Percentiles rank a stretch among this genome's conserved stretches.
Evolutionary conservation across 768 basidiomycete species (phyloP).

Genomic region (Candolleomyces efflorescens): DNA sequence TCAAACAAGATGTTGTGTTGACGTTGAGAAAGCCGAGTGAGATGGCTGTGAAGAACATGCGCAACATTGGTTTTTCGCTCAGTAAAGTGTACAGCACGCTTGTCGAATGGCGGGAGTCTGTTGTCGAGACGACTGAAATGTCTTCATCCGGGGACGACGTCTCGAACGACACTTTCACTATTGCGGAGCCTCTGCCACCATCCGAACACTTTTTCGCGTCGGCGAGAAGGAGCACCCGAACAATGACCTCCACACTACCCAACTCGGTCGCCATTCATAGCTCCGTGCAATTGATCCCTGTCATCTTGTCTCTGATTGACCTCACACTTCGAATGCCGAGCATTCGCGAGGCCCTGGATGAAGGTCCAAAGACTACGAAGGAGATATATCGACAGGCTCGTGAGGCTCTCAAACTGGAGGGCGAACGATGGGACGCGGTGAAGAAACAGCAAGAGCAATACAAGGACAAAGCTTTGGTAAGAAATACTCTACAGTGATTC

Average conservation of each 20-base stretch:
- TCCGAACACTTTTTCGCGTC: conserved; percentile 18
- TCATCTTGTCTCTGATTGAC: conserved; percentile 57
- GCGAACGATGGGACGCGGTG: conserved; percentile 51
- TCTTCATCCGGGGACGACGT: conserved; percentile 2
- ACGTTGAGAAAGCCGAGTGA: conserved; percentile 31
- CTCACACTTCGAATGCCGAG: conserved; percentile 34
- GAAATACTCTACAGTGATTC: not conserved
- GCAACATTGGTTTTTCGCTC: conserved; percentile 48
- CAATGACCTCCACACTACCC: conserved; percentile 40
- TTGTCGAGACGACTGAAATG: conserved; percentile 4
- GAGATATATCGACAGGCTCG: conserved; percentile 46
- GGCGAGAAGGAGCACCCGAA: conserved; percentile 35
- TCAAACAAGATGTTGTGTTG: no score
- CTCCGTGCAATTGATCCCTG: conserved; percentile 65
- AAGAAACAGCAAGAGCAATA: conserved; percentile 28
- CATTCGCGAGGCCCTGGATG: conserved; percentile 59
- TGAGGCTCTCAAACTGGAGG: conserved; percentile 52
- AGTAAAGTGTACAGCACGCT: conserved; percentile 62
- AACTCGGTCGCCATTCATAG: conserved; percentile 27
- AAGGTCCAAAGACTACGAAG: conserved; percentile 50
- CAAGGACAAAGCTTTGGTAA: conserved; percentile 24
- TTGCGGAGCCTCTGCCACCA: conserved; percentile 60
- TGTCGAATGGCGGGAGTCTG: conserved; percentile 38
- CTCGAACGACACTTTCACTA: conserved; percentile 22
- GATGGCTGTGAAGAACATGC: conserved; percentile 47